phyloP scores from a whole-genome alignment of 805 yeast species.

The Suhomyces pyralidae region DNA sequence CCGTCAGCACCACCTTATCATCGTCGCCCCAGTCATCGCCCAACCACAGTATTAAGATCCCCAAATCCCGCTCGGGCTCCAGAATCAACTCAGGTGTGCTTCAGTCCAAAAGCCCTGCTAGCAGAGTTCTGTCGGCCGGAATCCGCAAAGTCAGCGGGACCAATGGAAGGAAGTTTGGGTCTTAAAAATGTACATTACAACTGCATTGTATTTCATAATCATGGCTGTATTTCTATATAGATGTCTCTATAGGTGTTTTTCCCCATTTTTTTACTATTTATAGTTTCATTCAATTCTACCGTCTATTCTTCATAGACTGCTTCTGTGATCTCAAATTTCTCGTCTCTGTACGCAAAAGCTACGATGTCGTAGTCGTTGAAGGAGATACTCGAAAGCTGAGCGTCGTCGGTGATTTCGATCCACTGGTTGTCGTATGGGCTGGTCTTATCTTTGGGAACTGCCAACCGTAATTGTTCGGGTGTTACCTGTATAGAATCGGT shows the following conservation, averaged over 20 bases:
- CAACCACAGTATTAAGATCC: slow-evolving; percentile 17
- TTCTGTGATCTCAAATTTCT: slow-evolving; percentile 31
- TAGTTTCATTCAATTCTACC: background rate
- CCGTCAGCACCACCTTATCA: slow-evolving; percentile 41
- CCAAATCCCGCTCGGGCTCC: slow-evolving; percentile 23
- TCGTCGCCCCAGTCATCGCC: slow-evolving; percentile 34
- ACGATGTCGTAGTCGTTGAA: slow-evolving; percentile 41
- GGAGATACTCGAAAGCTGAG: slow-evolving; percentile 23
- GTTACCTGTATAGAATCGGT: background rate
- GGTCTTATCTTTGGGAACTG: slow-evolving; percentile 39
- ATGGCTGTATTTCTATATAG: background rate
- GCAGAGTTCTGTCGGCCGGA: slow-evolving; percentile 15
- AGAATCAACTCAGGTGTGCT: slow-evolving; percentile 18
- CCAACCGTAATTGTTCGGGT: slow-evolving; percentile 32
- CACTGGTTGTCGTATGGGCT: slow-evolving; percentile 34
- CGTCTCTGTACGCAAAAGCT: slow-evolving; percentile 40
- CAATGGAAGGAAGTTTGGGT: background rate
- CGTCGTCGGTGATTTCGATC: slow-evolving; percentile 29
- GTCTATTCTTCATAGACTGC: slow-evolving; percentile 31
- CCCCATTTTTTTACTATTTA: background rate
- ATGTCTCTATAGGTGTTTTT: background rate
- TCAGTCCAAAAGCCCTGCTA: slow-evolving; percentile 11
- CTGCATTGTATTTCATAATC: background rate
- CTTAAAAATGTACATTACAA: slow-evolving; percentile 4
- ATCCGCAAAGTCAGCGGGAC: slow-evolving; percentile 24